A percentile compares a stretch with the other conserved stretches of the same genome.
Conservation (phyloP, 371 early-diverging fungal genomes). For the Zopfochytrium polystomum region DNA sequence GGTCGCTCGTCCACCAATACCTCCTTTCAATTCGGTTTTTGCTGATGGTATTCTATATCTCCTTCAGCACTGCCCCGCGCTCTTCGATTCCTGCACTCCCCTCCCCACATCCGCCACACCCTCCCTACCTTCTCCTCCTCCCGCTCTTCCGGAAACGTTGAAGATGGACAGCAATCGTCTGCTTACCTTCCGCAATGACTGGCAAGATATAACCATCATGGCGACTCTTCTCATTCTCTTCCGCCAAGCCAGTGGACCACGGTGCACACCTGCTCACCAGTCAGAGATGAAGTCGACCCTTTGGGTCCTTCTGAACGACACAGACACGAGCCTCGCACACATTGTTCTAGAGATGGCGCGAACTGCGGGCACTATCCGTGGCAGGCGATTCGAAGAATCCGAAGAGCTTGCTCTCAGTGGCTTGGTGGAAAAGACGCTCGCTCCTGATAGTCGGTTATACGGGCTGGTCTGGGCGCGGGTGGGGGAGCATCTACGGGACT, state of each 20-base stretch:
- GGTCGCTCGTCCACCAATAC: neutral
- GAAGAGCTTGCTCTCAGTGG: slow-evolving; percentile 28
- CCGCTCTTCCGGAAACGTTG: slow-evolving; percentile 51
- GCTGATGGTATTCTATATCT: slow-evolving; percentile 18
- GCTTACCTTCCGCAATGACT: slow-evolving; percentile 64
- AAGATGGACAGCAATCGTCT: slow-evolving; percentile 62
- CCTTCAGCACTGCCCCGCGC: slow-evolving; percentile 17
- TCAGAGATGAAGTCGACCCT: slow-evolving; percentile 34
- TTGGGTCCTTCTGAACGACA: slow-evolving; percentile 52
- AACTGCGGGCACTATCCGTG: slow-evolving; percentile 39
- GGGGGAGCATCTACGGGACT: slow-evolving; percentile 15
- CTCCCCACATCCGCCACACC: slow-evolving; percentile 7
- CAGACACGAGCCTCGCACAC: slow-evolving; percentile 45
- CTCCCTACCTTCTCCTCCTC: neutral
- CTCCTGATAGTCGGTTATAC: slow-evolving; percentile 39
- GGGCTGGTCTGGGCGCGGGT: slow-evolving; percentile 39
- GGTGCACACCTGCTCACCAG: slow-evolving; percentile 17
- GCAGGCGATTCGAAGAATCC: slow-evolving; percentile 19
- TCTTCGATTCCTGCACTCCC: slow-evolving; percentile 1
- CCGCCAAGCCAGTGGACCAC: slow-evolving; percentile 44
- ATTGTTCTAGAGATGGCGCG: slow-evolving; percentile 42
- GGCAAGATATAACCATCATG: slow-evolving; percentile 68
- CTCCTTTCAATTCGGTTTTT: slow-evolving; percentile 18
- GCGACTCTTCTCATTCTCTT: slow-evolving; percentile 63
- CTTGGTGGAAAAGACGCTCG: slow-evolving; percentile 41